phyloP scores from a whole-genome alignment of 2,329 filamentous ascomycete species.

The Trichoderma sp. region DNA sequence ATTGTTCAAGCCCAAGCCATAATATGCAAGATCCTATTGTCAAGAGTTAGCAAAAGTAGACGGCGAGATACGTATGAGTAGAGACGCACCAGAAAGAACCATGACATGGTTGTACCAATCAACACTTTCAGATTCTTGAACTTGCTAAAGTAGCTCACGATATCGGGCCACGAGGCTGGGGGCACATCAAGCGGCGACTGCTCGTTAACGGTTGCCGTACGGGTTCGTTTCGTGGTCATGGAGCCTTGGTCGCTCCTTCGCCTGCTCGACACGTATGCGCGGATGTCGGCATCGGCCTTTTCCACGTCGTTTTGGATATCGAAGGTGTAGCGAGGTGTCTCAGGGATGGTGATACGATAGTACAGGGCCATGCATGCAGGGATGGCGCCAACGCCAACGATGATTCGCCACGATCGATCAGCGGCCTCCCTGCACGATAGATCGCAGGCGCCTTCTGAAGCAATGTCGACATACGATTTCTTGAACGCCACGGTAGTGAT shows the following conservation, averaged over 20 bases:
- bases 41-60: constrained; percentile 27
- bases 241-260: constrained; percentile 54
- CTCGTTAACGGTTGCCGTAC: constrained; percentile 54
- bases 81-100: constrained; percentile 69
- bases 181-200: constrained; percentile 62
- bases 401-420: constrained; percentile 80
- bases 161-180: constrained; percentile 71
- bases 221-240: constrained; percentile 51
- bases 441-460: constrained; percentile 55
- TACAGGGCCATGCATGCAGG: constrained; percentile 81
- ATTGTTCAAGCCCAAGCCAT: constrained; percentile 76
- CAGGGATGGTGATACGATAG: constrained; percentile 82
- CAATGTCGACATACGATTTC: constrained; percentile 48
- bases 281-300: constrained; percentile 74
- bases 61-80: not conserved
- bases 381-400: constrained; percentile 78
- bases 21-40: constrained; percentile 65
- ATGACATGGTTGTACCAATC: constrained; percentile 75
- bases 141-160: constrained; percentile 67
- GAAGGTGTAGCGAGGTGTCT: constrained; percentile 83
- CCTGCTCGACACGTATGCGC: constrained; percentile 58
- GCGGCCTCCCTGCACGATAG: constrained; percentile 69
- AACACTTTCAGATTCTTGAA: constrained; percentile 73
- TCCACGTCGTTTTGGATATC: constrained; percentile 76
- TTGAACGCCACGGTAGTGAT: constrained; percentile 70